Evolutionary conservation across 768 basidiomycete genomes (phyloP), one percentile per base, ranked within the genome.

Genomic region (Rickenella mellea): DNA sequence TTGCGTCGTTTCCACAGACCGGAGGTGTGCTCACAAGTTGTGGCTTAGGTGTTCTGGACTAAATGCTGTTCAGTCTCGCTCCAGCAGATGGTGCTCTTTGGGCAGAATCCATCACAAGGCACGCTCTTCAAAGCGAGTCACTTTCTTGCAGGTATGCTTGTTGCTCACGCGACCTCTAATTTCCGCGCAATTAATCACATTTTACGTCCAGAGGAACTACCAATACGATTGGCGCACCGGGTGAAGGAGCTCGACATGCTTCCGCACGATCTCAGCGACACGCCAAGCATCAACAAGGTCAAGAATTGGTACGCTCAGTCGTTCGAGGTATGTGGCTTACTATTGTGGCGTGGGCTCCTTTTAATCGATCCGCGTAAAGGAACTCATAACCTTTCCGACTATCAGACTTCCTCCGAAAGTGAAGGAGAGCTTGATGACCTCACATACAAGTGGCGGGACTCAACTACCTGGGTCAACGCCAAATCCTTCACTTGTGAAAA

Each of bases 281-380:
- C 96, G 94, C 79, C 83, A 0, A 86, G 84, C 28, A 97, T 99
- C 49, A 77, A 80, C 44, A 92, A 87, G 57, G 88, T 99, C 46
- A 93, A 92, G 67, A 83, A 94, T 55, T 99, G 96, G 96, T 99
- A 99, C 61, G 94, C 94, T 1, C 90, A 98, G 67, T 90, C 87
- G 12, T 98, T 99, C 60, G 88, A 98, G 75, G 94, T 93, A 41
- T 40, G 80, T 65, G 25, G 19, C 33, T 36, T 36, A 8, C 3
- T 10, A 19, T 10, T 4, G 33, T 33, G 11, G 10, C 24, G 24
- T 17, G 10, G 15, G 10, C 33, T 19, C 33, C n/a, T n/a, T 17
- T 36, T 8, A 9, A 11, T 43, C 20, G 20, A 25, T 5, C 19
- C 8, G 15, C 37, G 8, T 39, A 2, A 48, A 97, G 93, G 94